phyloP scores from a whole-genome alignment of 1,284 basidiomycete genomes.

The Ustilago sp. region DNA sequence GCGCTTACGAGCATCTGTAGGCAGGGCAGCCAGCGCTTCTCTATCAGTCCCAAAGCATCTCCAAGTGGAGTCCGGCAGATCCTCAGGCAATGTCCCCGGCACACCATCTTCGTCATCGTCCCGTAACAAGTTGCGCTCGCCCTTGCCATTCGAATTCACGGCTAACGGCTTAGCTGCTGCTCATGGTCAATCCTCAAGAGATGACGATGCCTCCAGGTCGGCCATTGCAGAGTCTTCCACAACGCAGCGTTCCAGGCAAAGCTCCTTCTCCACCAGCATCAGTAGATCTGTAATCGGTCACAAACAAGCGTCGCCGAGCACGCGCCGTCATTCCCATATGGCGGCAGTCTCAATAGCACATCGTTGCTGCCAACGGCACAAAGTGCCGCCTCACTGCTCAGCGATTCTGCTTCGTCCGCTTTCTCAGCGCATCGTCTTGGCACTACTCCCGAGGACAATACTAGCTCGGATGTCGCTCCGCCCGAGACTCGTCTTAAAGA shows the following conservation, averaged over 20 bases:
- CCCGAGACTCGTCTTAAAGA: slow-evolving; percentile 28
- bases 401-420: slow-evolving; percentile 26
- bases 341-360: slow-evolving; percentile 21
- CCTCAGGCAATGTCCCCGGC: slow-evolving; percentile 31
- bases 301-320: slow-evolving; percentile 27
- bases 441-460: background rate
- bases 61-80: slow-evolving; percentile 18
- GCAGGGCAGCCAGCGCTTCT: slow-evolving; percentile 26
- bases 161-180: slow-evolving; percentile 19
- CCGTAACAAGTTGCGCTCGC: slow-evolving; percentile 35
- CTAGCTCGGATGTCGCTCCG: background rate
- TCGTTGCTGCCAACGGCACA: slow-evolving; percentile 24
- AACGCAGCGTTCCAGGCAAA: slow-evolving; percentile 45
- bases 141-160: slow-evolving; percentile 42
- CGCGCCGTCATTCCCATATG: slow-evolving; percentile 39
- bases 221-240: slow-evolving; percentile 27
- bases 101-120: slow-evolving; percentile 49
- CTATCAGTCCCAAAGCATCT: slow-evolving; percentile 32
- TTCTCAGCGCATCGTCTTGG: slow-evolving; percentile 23
- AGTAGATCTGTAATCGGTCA: slow-evolving; percentile 24
- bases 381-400: slow-evolving; percentile 32
- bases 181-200: slow-evolving; percentile 45
- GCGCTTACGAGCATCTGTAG: slow-evolving; percentile 40
- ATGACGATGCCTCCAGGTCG: slow-evolving; percentile 26
- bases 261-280: slow-evolving; percentile 53